Evolutionary conservation across 2,329 filamentous ascomycete species (phyloP).

Genomic region (Chalara sp.): DNA sequence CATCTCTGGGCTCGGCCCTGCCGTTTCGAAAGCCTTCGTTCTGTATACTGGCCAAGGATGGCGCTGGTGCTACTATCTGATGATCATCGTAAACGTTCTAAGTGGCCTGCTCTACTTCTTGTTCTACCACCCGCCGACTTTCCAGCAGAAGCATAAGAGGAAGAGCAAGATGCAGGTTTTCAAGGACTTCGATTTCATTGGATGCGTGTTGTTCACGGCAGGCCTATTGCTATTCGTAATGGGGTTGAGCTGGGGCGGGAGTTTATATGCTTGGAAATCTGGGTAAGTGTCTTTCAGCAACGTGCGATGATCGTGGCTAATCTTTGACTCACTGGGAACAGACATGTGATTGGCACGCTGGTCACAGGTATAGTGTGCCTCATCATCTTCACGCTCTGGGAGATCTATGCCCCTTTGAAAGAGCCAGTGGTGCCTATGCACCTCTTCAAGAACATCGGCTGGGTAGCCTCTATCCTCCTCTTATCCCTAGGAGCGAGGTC

Average conservation of each 20-base stretch:
- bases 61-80: slow-evolving; percentile 25
- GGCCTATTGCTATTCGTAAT: slow-evolving; percentile 37
- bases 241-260: slow-evolving; percentile 36
- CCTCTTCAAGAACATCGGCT: slow-evolving; percentile 28
- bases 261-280: slow-evolving; percentile 34
- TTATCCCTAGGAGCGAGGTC: slow-evolving; percentile 26
- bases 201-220: slow-evolving; percentile 28
- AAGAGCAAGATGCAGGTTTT: slow-evolving; percentile 10
- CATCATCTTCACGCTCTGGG: slow-evolving; percentile 6
- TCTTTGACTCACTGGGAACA: neutral
- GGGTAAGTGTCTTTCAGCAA: slow-evolving; percentile 6
- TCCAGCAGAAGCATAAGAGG: slow-evolving; percentile 15
- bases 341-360: slow-evolving; percentile 2
- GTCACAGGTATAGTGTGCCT: neutral
- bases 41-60: slow-evolving; percentile 18
- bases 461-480: slow-evolving; percentile 27
- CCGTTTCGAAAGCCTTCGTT: slow-evolving; percentile 23
- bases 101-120: slow-evolving; percentile 25
- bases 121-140: slow-evolving; percentile 30
- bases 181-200: slow-evolving; percentile 24
- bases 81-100: slow-evolving; percentile 25
- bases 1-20: slow-evolving; percentile 23
- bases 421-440: slow-evolving; percentile 32
- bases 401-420: slow-evolving; percentile 21
- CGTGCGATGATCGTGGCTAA: neutral